A percentile compares a stretch with the other conserved stretches of the same genome.
These are phyloP conservation scores for Naganishia kalamii DNA, from an alignment of 768 basidiomycete genomes.

Conservation along the genomic window DNA sequence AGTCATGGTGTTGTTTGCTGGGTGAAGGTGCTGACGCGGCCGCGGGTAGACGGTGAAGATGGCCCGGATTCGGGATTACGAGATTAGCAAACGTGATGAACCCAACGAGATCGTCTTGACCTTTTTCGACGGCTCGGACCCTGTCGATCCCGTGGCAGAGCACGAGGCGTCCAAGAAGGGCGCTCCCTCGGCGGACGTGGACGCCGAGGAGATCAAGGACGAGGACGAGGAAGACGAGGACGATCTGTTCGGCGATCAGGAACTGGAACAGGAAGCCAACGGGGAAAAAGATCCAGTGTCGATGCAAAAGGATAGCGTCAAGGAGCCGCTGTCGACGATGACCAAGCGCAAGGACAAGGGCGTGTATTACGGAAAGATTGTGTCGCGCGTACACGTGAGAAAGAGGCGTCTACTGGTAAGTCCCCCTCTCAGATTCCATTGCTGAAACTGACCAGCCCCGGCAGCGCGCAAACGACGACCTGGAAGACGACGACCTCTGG, in stretches of 20 bases:
- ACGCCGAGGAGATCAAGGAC: neutral
- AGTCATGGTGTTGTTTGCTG: conserved; percentile 20
- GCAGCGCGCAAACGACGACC: conserved; percentile 12
- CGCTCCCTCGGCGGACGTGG: neutral
- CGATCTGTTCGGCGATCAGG: conserved; percentile 21
- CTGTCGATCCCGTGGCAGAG: neutral
- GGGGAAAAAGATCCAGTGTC: conserved; percentile 8
- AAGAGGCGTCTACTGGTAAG: conserved; percentile 13
- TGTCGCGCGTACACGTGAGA: conserved; percentile 16
- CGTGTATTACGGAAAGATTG: conserved; percentile 14
- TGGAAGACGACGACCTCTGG: conserved; percentile 19
- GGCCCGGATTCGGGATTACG: conserved; percentile 31
- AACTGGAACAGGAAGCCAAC: conserved; percentile 16
- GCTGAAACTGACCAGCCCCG: neutral
- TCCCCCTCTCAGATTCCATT: neutral
- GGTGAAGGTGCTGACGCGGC: conserved; percentile 15
- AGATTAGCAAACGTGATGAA: conserved; percentile 27
- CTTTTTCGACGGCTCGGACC: conserved; percentile 30
- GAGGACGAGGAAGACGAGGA: conserved; percentile 20
- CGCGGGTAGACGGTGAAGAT: neutral
- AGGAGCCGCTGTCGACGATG: conserved; percentile 1
- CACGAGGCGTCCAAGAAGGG: neutral
- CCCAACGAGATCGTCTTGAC: conserved; percentile 34
- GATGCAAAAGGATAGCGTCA: neutral
- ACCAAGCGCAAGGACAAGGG: conserved; percentile 15